These are phyloP conservation scores for Zasmidium angulare DNA, from an alignment of 2,329 filamentous ascomycete species.

Conservation along the genomic window DNA sequence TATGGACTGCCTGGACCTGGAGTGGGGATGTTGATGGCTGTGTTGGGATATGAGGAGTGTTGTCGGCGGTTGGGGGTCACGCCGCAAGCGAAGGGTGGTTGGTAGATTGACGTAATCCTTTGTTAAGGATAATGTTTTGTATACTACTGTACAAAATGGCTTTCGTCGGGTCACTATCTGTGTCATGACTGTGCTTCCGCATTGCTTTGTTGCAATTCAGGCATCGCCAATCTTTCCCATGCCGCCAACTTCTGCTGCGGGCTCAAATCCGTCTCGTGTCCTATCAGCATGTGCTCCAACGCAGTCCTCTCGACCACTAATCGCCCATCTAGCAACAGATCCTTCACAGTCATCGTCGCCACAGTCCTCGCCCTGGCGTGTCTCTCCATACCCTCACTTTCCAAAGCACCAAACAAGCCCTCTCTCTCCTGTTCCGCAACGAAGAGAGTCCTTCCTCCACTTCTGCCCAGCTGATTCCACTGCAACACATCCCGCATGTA, in stretches of 20 bases:
- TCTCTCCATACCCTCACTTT: slow-evolving; percentile 57
- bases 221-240: not conserved
- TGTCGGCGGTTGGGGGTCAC: slow-evolving; percentile 35
- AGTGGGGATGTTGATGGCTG: slow-evolving; percentile 53
- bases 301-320: slow-evolving; percentile 84
- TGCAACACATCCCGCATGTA: slow-evolving; percentile 69
- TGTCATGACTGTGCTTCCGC: not conserved
- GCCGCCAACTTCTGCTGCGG: slow-evolving; percentile 1
- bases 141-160: slow-evolving; percentile 11
- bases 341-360: slow-evolving; percentile 88
- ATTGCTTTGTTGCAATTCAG: not conserved
- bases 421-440: slow-evolving; percentile 64
- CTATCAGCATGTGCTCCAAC: slow-evolving; percentile 69
- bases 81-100: slow-evolving; percentile 2
- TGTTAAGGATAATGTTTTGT: not conserved
- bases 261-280: slow-evolving; percentile 65
- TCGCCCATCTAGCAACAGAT: slow-evolving; percentile 79
- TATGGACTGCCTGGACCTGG: slow-evolving; percentile 55
- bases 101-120: not conserved
- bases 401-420: slow-evolving; percentile 67
- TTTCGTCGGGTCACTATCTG: not conserved
- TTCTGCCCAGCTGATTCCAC: slow-evolving; percentile 66
- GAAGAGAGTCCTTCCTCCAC: slow-evolving; percentile 69
- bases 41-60: slow-evolving; percentile 56
- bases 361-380: slow-evolving; percentile 69